These are phyloP conservation scores for Pythium plurisporium DNA, from an alignment of 352 stramenopile genomes.

Conservation along the genomic window DNA sequence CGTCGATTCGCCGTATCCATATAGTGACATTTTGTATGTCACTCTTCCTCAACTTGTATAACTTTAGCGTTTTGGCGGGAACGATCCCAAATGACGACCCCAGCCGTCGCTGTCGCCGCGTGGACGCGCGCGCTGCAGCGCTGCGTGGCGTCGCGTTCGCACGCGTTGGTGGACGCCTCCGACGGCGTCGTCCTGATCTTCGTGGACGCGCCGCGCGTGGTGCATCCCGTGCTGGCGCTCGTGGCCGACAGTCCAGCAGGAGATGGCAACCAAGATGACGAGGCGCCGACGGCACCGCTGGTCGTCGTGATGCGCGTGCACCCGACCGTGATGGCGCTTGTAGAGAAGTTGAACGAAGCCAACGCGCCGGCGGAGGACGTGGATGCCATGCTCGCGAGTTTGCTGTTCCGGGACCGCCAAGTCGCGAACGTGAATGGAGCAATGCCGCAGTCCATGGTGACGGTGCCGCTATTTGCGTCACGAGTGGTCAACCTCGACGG, in stretches of 20 bases:
- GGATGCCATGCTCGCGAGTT: slow-evolving; percentile 4
- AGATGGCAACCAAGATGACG: neutral
- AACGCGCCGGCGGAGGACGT: neutral
- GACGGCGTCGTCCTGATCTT: slow-evolving; percentile 16
- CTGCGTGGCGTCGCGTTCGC: slow-evolving; percentile 5
- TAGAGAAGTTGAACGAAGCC: neutral
- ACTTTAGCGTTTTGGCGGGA: too few species aligned
- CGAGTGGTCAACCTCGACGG: slow-evolving; percentile 15
- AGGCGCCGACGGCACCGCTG: neutral
- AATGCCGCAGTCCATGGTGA: neutral
- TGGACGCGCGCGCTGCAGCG: slow-evolving; percentile 15
- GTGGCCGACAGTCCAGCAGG: neutral
- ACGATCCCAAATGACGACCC: too few species aligned
- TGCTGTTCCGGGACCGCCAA: slow-evolving; percentile 16
- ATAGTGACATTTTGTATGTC: too few species aligned
- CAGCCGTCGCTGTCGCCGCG: neutral
- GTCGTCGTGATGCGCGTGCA: slow-evolving; percentile 20
- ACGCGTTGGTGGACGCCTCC: slow-evolving; percentile 8
- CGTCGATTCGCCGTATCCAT: too few species aligned
- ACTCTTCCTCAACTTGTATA: too few species aligned
- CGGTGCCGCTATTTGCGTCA: slow-evolving; percentile 1
- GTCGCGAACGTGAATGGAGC: neutral
- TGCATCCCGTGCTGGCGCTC: slow-evolving; percentile 18
- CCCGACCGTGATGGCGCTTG: slow-evolving; percentile 4
- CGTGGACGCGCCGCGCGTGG: slow-evolving; percentile 14